Base-by-base conservation (phyloP, 257 asterid species). In the Petunia axillaris region DNA sequence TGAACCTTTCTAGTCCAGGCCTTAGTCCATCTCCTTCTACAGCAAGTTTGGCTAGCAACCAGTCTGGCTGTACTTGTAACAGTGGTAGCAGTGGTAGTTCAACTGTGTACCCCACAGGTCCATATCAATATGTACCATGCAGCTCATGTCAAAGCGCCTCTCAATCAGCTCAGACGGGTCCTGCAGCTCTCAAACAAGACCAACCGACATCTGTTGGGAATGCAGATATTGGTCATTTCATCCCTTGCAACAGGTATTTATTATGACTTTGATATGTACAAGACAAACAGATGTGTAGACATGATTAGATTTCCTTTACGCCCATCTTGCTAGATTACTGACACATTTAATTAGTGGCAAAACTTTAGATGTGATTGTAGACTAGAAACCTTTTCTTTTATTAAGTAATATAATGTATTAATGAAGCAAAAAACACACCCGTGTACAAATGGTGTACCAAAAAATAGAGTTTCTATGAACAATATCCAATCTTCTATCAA, bases 31-130 rank as follows among this genome's bases (percentile, higher is more conserved):
- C 97, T 2, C 91, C 92, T 39, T 90, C 99, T 81, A 89, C 88
- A 59, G 86, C 86, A 66, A 95, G 99, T 90, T 88, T 92, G 77
- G 82, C 87, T 81, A 95, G 99, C 90, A 87, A 89, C 58, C 94
- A 88, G 87, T 95, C 99, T 65, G 87, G 93, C 78, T 91, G 87
- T 81, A 95, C 99, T 79, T 85, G 91, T 82, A 87, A 86, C 80
- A 91, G 93, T 85, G 87, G 92, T 81, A 87, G 90, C 86, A 82
- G 93, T 82, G 87, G 87, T 83, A 91, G 94, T 82, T 90, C 97
- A 60, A 83, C 87, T 78, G 89, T 85, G 76, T 89, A 86, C 84
- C 84, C 93, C 9, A 87, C 91, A 1, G 97, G 93, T 36, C 87
- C 93, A 46, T 92, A 85, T 85, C 97, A 90, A 79, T 94, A 89